Conservation (phyloP, 768 basidiomycete species). For the Pulveroboletus sp. region DNA sequence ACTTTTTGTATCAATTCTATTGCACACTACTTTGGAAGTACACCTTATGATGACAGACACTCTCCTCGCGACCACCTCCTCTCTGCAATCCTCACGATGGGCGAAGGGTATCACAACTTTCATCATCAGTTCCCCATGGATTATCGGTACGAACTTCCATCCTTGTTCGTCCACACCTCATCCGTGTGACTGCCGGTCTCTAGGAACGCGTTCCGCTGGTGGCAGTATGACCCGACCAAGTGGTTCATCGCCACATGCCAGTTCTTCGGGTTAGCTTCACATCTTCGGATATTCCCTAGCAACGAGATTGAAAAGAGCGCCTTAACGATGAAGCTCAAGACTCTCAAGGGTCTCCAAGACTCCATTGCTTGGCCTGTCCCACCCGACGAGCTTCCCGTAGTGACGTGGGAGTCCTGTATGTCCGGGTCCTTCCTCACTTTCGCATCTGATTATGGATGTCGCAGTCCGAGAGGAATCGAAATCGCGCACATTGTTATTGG, state of each 20-base stretch:
- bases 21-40: conserved; percentile 77
- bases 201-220: conserved; percentile 72
- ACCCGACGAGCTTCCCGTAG: conserved; percentile 60
- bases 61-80: conserved; percentile 75
- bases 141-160: conserved; percentile 28
- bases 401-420: conserved; percentile 80
- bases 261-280: conserved; percentile 64
- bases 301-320: conserved; percentile 84
- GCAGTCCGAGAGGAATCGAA: conserved; percentile 66
- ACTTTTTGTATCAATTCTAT: conserved; percentile 89
- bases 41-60: conserved; percentile 78
- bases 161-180: neutral
- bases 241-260: conserved; percentile 75
- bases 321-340: conserved; percentile 79
- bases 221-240: conserved; percentile 66
- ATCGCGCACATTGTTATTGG: conserved; percentile 59
- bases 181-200: conserved; percentile 4
- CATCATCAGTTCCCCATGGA: conserved; percentile 88
- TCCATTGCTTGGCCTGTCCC: conserved; percentile 55
- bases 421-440: conserved; percentile 8
- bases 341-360: conserved; percentile 61
- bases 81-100: conserved; percentile 77
- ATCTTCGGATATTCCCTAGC: conserved; percentile 80
- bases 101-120: conserved; percentile 67
- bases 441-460: neutral